Evolutionary conservation across 306 rosid genomes (phyloP).

Genomic region (Quercus mongolica): DNA sequence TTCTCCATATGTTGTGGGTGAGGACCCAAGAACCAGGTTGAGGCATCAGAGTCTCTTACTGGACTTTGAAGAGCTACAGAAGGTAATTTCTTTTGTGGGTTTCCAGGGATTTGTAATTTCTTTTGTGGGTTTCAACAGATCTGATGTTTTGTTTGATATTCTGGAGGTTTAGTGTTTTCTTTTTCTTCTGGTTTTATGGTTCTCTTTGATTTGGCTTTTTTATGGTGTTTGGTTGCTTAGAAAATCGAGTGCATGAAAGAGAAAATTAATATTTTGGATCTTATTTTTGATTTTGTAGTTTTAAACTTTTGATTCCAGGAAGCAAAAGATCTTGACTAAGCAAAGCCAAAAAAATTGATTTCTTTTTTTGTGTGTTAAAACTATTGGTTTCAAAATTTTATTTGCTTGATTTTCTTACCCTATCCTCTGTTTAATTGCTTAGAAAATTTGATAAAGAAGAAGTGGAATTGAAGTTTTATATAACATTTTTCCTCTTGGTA

Average conservation of each 20-base stretch:
- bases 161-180: slow-evolving; percentile 3
- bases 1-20: slow-evolving; percentile 32
- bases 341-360: not conserved
- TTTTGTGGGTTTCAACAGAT: slow-evolving; percentile 37
- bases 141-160: slow-evolving; percentile 34
- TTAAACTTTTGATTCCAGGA: not conserved
- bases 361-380: not conserved
- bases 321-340: not conserved
- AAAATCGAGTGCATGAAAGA: not conserved
- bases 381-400: not conserved
- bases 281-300: slow-evolving; percentile 1
- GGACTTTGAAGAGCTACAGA: slow-evolving; percentile 70
- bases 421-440: not conserved
- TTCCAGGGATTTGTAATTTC: slow-evolving; percentile 10
- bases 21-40: slow-evolving; percentile 52
- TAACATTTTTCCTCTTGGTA: not conserved
- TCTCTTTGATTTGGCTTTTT: slow-evolving; percentile 19
- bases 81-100: slow-evolving; percentile 41
- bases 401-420: not conserved
- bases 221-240: not conserved
- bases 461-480: not conserved
- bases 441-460: not conserved
- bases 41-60: slow-evolving; percentile 86
- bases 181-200: not conserved
- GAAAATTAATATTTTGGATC: slow-evolving; percentile 13